Percentiles rank a stretch among this genome's conserved stretches.
Evolutionary conservation across 805 yeast species (phyloP).

Genomic region (Ogataea trehalophila): DNA sequence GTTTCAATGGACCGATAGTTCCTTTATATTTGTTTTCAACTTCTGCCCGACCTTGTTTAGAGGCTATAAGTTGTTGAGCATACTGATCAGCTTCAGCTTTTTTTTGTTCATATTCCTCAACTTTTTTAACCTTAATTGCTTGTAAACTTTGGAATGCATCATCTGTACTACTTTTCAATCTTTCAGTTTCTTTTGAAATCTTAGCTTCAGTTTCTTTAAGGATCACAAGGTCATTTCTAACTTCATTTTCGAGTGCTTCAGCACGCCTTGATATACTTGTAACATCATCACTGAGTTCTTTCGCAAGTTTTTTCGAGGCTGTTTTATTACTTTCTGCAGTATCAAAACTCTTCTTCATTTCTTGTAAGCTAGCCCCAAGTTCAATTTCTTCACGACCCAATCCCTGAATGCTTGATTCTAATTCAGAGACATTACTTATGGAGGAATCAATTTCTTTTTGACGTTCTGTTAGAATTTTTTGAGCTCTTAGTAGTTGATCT

Average conservation of each 20-base stretch:
- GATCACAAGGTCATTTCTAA: conserved; percentile 12
- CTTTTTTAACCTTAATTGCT: conserved; percentile 13
- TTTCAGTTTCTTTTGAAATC: conserved; percentile 30
- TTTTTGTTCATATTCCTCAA: conserved; percentile 10
- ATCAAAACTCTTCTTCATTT: no score
- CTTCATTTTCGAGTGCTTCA: conserved; percentile 14
- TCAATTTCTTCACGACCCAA: not conserved
- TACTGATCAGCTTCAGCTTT: conserved; percentile 7
- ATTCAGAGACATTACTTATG: conserved; percentile 14
- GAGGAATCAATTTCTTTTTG: conserved; percentile 15
- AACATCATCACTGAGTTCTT: conserved; percentile 6
- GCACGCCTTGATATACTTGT: conserved; percentile 21
- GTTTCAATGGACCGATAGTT: conserved; percentile 1
- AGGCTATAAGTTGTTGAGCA: conserved; percentile 4
- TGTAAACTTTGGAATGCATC: conserved; percentile 36
- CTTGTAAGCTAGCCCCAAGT: not conserved
- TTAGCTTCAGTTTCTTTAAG: conserved; percentile 23
- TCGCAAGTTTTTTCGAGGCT: no score
- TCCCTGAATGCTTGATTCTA: not conserved
- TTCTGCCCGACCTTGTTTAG: no score
- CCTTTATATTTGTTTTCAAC: no score
- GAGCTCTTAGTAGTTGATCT: conserved; percentile 19
- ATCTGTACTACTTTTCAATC: conserved; percentile 39
- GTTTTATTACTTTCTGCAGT: no score
- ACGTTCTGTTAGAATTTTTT: conserved; percentile 11